Evolutionary conservation across 179 eudicot genomes (phyloP), one percentile per base, ranked within the genome.

Genomic region (Beta macrorhiza): DNA sequence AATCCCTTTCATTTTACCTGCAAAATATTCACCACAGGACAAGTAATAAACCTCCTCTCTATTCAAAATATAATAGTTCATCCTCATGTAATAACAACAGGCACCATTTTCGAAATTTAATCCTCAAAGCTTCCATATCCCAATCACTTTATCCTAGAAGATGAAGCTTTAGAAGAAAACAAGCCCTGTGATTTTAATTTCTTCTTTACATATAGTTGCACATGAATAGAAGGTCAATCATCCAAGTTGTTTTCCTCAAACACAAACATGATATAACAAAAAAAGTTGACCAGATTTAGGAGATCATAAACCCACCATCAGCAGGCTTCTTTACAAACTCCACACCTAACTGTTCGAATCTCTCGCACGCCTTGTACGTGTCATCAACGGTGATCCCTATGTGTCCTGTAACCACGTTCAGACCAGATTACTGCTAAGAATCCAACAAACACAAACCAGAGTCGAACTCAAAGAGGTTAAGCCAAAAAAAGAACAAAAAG

Each of bases 331-430:
- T 95, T 45, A 91, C 98, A 83, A 95, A 95, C 73, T 91, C 92
- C 83, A 95, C 95, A 57, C 91, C 92, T 52, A 91, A 83, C 75
- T 88, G 72, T 84, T 91, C 93, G 86, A 95, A 93, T 88, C 98
- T 89, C 83, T 91, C 86, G 77, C 99, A 95, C 25, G 99, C 98
- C 91, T 90, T 93, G 87, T 89, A 83, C 67, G 91, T 90, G 88
- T 95, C 99, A 87, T 93, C 98, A 78, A 95, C 98, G 75, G 99
- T 93, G 37, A 95, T 84, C 55, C 99, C 99, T 32, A 95, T 93
- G 85, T 95, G 99, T 64, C 99, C 95, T 95, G 92, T 32, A 85
- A 79, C 81, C 47, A 88, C 57, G 74, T 79, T 47, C 42, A 79
- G 52, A 79, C 14, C 52, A 63, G 29, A 16, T 7, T 81, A 68